Conservation (phyloP, 306 rosid genomes). For the Quercus bicolor region DNA sequence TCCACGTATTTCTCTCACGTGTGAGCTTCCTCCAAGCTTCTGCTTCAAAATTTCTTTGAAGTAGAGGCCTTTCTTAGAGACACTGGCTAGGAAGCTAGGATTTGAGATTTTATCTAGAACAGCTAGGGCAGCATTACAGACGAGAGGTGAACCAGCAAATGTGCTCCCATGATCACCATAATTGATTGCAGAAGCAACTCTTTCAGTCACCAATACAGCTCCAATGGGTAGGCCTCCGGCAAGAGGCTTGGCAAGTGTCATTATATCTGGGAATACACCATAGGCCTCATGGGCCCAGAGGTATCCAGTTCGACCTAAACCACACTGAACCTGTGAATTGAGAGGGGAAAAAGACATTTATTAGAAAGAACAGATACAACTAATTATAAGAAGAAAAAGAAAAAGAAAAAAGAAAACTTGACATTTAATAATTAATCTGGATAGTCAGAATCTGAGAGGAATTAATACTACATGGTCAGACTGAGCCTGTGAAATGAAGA, state of each 20-base stretch:
- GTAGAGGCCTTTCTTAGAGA: slow-evolving; percentile 60
- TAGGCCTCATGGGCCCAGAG: slow-evolving; percentile 88
- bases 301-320: slow-evolving; percentile 79
- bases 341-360: neutral
- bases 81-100: slow-evolving; percentile 53
- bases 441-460: neutral
- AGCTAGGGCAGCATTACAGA: slow-evolving; percentile 71
- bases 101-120: slow-evolving; percentile 69
- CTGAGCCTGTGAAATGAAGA: no score
- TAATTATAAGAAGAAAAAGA: neutral
- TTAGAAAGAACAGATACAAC: neutral
- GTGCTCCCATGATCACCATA: slow-evolving; percentile 95
- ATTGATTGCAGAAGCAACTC: slow-evolving; percentile 65
- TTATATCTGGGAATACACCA: slow-evolving; percentile 75
- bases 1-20: slow-evolving; percentile 74
- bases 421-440: no score
- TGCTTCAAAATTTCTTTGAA: slow-evolving; percentile 63
- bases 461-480: neutral
- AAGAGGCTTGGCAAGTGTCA: slow-evolving; percentile 96
- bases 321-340: slow-evolving; percentile 76
- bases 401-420: neutral
- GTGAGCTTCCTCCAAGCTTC: slow-evolving; percentile 65
- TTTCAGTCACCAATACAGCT: slow-evolving; percentile 70
- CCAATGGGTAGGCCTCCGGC: slow-evolving; percentile 97
- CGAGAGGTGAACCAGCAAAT: slow-evolving; percentile 75